Evolutionary conservation across 2,329 filamentous ascomycete species (phyloP), one percentile per base, ranked within the genome.

Genomic region (Paramyrothecium roridum): DNA sequence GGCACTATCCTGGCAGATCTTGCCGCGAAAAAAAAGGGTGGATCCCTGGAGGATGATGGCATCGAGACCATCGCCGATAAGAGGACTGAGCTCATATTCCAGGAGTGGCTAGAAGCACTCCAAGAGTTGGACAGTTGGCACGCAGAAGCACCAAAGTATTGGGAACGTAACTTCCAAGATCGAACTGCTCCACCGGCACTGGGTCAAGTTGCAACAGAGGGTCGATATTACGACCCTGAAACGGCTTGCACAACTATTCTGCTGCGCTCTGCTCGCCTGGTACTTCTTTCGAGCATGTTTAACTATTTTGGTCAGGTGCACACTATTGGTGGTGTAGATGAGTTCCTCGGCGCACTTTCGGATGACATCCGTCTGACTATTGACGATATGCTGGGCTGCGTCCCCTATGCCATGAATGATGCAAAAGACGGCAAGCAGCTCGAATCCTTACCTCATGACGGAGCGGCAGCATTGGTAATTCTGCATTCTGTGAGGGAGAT

Each of bases 231-330:
- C 53, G 68, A 71, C 46, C 57, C 61, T 2, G 66, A 70, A 49
- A 70, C 68, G 10, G 69, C 69, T 0, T 71, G 69, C 52, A 70
- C 61, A 26, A 66, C 71, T 34, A 65, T 71, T 21, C 52, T 71
- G 11, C 55, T 70, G 3, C 63, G 69, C 7, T 68, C 69, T 1
- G 64, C 66, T 7, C 63, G 68, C 1, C 60, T 71, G 2, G 69
- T 71, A 1, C 47, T 71, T 1, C 49, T 71, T 8, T 52, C 67
- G 46, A 67, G 60, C 30, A 62, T 71, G 56, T 59, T 70, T 8
- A 49, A 65, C 4, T 67, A 67, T 48, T 62, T 65, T 13, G 53
- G 50, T 3, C 58, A 50, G 22, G 51, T 63, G 20, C 57, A 59
- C 20, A 52, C 52, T 1, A 33, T 45, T 2, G 34, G 48, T 1